These are phyloP conservation scores for Vanilla planifolia DNA, from an alignment of 106 monocot species.

Conservation along the genomic window DNA sequence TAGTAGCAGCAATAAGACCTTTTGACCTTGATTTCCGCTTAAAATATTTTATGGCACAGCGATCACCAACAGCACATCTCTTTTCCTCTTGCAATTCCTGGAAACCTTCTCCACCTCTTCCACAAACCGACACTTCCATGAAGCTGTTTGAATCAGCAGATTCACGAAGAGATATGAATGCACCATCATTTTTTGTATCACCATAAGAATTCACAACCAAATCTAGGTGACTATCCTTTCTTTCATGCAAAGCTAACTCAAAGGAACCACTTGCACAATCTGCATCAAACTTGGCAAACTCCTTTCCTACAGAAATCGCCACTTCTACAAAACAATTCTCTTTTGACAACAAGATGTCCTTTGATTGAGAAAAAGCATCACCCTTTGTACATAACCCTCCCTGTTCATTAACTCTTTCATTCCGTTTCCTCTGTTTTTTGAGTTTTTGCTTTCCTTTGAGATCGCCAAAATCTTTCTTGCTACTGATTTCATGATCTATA, in stretches of 20 bases:
- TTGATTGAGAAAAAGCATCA: neutral
- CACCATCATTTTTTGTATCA: neutral
- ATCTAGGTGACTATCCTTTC: neutral
- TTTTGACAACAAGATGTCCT: neutral
- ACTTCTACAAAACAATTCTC: neutral
- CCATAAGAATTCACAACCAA: neutral
- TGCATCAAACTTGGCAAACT: neutral
- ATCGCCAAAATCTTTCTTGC: neutral
- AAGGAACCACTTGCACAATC: neutral
- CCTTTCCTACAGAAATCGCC: neutral
- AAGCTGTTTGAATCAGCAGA: constrained; percentile 5
- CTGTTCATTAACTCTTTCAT: neutral
- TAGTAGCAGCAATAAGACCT: too few relatives aligned
- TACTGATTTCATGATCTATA: neutral
- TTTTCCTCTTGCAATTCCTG: neutral
- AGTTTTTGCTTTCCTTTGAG: neutral
- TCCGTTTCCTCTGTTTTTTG: neutral
- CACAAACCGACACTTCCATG: neutral
- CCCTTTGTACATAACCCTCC: neutral
- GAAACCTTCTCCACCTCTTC: neutral
- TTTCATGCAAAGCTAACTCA: neutral
- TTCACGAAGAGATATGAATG: neutral
- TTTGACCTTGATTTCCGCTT: neutral
- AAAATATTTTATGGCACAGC: neutral
- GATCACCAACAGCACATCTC: neutral